Evolutionary conservation across 164 flowering plant genomes (phyloP).

Genomic region (Piper longum): DNA sequence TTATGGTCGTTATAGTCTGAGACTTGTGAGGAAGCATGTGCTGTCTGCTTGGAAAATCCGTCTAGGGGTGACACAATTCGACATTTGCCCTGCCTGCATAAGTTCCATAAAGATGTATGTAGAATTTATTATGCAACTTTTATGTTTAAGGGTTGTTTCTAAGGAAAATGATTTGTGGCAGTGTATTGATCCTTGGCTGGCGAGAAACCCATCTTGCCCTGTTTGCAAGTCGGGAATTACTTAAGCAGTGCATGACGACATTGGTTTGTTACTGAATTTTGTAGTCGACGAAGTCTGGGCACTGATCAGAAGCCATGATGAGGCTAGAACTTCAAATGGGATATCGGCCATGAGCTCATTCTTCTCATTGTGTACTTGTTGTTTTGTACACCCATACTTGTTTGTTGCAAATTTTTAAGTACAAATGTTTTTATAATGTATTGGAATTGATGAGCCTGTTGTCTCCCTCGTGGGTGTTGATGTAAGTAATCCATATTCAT

Average conservation of each 20-base stretch:
- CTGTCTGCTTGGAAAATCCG: conserved; percentile 81
- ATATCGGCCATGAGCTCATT: too few species aligned
- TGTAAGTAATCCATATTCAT: too few species aligned
- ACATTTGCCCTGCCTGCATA: conserved; percentile 94
- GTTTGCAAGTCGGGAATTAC: conserved; percentile 75
- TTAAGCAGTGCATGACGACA: conserved; percentile 7
- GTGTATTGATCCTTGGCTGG: conserved; percentile 97
- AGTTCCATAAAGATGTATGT: conserved; percentile 86
- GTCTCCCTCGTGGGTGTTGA: too few species aligned
- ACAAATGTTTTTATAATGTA: too few species aligned
- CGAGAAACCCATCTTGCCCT: conserved; percentile 72
- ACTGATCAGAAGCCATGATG: too few species aligned
- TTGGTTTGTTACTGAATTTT: background rate
- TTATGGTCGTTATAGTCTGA: conserved; percentile 28
- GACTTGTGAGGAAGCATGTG: conserved; percentile 61
- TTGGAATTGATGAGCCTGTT: too few species aligned
- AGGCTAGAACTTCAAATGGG: too few species aligned
- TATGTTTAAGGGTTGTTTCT: background rate
- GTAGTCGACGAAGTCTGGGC: background rate
- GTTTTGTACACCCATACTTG: too few species aligned
- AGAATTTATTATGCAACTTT: background rate
- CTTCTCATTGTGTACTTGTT: too few species aligned
- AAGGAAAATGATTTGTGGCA: conserved; percentile 18
- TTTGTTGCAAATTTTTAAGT: too few species aligned
- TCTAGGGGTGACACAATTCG: conserved; percentile 65